Conservation (phyloP, 2,329 filamentous ascomycete genomes). For the Colletotrichum salicis region DNA sequence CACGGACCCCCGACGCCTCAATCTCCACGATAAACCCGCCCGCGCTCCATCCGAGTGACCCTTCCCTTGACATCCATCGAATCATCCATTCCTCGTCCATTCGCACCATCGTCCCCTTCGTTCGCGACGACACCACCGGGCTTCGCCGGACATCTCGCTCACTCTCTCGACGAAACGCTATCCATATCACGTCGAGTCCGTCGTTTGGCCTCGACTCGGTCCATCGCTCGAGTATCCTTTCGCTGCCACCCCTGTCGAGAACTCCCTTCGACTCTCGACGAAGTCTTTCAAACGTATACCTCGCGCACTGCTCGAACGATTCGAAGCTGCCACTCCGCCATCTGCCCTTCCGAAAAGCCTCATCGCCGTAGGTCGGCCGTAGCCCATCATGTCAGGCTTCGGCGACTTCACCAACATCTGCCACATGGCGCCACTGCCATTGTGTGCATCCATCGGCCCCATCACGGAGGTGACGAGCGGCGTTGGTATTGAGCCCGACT, state of each 20-base stretch:
- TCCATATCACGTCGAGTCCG: neutral
- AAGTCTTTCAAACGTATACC: neutral
- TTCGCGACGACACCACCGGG: neutral
- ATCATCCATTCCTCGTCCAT: conserved; percentile 2
- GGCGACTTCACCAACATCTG: conserved; percentile 92
- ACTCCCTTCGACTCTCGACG: neutral
- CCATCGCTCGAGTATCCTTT: conserved; percentile 7
- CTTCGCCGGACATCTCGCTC: conserved; percentile 1
- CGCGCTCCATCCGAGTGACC: neutral
- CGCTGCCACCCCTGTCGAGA: conserved; percentile 3
- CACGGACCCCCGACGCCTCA: conserved; percentile 8
- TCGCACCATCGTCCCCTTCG: conserved; percentile 12
- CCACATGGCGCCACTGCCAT: conserved; percentile 82
- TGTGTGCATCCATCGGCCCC: conserved; percentile 87
- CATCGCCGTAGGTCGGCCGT: conserved; percentile 21
- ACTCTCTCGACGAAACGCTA: neutral
- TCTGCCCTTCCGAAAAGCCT: neutral
- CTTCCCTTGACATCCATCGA: conserved; percentile 15
- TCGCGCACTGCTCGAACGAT: neutral
- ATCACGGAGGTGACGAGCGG: conserved; percentile 74
- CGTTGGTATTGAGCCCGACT: conserved; percentile 86
- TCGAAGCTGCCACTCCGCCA: neutral
- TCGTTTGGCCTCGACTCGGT: neutral
- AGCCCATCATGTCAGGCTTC: conserved; percentile 77
- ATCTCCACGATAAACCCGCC: conserved; percentile 4